Evolutionary conservation across 257 asterid species (phyloP).

Genomic region (Lycium ferocissimum): DNA sequence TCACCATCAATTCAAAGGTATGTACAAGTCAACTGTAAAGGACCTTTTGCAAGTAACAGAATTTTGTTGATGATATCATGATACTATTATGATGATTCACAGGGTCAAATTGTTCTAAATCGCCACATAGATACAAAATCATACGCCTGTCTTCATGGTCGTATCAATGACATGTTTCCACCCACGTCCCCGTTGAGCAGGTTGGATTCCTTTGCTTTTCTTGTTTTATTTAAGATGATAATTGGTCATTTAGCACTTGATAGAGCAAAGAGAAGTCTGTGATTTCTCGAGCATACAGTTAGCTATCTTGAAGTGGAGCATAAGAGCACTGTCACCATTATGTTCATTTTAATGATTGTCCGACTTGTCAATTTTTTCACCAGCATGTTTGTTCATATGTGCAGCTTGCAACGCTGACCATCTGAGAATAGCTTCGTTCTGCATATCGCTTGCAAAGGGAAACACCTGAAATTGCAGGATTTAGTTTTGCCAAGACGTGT

Average conservation of each 20-base stretch:
- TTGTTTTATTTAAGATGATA: not conserved
- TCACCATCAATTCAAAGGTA: slow-evolving; percentile 95
- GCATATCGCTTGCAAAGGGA: not conserved
- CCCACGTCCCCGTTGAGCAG: slow-evolving; percentile 65
- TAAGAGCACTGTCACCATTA: not conserved
- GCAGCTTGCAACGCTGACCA: not conserved
- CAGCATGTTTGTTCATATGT: not conserved
- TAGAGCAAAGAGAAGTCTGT: not conserved
- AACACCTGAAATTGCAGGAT: not conserved
- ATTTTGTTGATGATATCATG: slow-evolving; percentile 18
- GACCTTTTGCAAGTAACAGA: not conserved
- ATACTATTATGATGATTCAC: slow-evolving; percentile 28
- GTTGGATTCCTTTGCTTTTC: slow-evolving; percentile 39
- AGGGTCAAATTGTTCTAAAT: slow-evolving; percentile 93
- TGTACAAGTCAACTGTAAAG: not conserved
- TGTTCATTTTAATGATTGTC: not conserved
- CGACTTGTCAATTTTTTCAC: not conserved
- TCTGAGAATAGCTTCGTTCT: not conserved
- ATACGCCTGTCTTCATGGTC: slow-evolving; percentile 67
- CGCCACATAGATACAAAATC: slow-evolving; percentile 73
- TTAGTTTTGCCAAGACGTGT: not conserved
- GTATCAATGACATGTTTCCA: slow-evolving; percentile 91
- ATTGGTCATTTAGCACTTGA: not conserved
- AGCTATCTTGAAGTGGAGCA: not conserved
- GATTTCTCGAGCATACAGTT: not conserved